Percentiles rank a stretch among this genome's conserved stretches.
Conservation (phyloP, 257 asterid species). For the Ehretia macrophylla region DNA sequence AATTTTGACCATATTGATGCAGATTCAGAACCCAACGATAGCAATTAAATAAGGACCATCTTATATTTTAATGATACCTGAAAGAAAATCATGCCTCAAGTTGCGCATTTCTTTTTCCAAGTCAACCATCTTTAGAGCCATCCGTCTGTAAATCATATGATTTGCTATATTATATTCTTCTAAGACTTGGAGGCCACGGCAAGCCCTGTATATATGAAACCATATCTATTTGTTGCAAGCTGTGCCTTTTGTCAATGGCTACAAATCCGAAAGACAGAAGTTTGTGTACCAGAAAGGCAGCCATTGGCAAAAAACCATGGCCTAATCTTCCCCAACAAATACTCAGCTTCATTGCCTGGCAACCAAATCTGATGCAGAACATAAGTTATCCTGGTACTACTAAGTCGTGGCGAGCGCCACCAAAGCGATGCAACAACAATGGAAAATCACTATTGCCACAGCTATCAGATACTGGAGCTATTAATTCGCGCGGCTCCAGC, state of each 20-base stretch:
- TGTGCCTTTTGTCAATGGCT: constrained; percentile 8
- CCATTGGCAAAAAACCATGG: constrained; percentile 26
- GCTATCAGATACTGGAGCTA: constrained; percentile 10
- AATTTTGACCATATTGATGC: too few relatives aligned
- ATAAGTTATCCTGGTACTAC: constrained; percentile 23
- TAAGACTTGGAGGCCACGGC: constrained; percentile 21
- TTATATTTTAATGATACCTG: too few relatives aligned
- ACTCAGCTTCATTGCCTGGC: constrained; percentile 10
- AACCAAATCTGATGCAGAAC: constrained; percentile 18
- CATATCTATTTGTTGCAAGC: neutral
- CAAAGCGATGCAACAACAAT: constrained; percentile 13
- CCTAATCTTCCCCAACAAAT: constrained; percentile 36
- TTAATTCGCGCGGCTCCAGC: neutral
- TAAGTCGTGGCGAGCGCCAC: constrained; percentile 29
- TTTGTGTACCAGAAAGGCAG: neutral
- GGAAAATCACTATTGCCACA: constrained; percentile 16
- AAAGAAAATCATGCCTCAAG: too few relatives aligned
- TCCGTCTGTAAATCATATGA: too few relatives aligned
- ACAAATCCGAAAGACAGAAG: constrained; percentile 11
- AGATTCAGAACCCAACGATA: too few relatives aligned
- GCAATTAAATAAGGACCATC: too few relatives aligned
- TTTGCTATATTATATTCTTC: neutral
- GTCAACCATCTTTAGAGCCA: too few relatives aligned
- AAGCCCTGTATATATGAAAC: neutral
- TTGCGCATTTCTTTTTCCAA: too few relatives aligned